Percentiles rank a stretch among this genome's conserved stretches.
phyloP scores from a whole-genome alignment of 306 rosid genomes.

The Gynostemma pentaphyllum region DNA sequence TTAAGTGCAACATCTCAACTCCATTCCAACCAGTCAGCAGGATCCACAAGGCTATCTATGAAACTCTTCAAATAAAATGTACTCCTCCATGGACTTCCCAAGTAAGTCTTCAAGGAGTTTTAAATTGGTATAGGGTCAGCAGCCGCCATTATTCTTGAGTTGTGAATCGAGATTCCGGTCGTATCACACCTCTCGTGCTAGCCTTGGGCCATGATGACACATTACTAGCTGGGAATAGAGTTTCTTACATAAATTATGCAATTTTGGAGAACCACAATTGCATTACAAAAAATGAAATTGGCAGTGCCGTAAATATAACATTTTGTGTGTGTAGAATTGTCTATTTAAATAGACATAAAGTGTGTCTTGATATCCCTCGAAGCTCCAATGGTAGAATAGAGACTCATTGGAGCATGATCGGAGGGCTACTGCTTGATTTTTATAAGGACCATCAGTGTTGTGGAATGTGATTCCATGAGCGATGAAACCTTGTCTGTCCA shows the following conservation, averaged over 20 bases:
- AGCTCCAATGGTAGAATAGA: too few relatives aligned
- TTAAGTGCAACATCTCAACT: neutral
- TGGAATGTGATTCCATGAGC: too few relatives aligned
- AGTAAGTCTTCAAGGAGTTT: neutral
- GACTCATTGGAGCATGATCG: too few relatives aligned
- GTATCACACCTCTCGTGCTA: neutral
- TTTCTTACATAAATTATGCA: neutral
- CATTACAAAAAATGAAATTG: conserved; percentile 17
- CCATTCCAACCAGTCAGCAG: conserved; percentile 6
- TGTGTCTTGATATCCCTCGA: neutral
- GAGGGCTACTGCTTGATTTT: too few relatives aligned
- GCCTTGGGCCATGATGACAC: neutral
- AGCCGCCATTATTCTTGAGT: neutral
- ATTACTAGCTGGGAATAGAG: neutral
- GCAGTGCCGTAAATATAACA: too few relatives aligned
- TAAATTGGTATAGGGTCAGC: neutral
- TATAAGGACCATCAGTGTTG: too few relatives aligned
- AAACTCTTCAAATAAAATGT: neutral
- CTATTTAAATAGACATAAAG: neutral
- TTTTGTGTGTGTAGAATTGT: conserved; percentile 4
- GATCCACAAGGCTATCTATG: too few relatives aligned
- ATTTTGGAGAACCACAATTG: neutral
- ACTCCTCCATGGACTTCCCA: conserved; percentile 17
- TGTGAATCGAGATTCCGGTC: conserved; percentile 3
- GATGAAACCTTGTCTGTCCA: too few relatives aligned